A percentile compares a stretch with the other conserved stretches of the same genome.
Evolutionary conservation across 1,139 yeast species (phyloP).

Genomic region (Yamadazyma mexicana): DNA sequence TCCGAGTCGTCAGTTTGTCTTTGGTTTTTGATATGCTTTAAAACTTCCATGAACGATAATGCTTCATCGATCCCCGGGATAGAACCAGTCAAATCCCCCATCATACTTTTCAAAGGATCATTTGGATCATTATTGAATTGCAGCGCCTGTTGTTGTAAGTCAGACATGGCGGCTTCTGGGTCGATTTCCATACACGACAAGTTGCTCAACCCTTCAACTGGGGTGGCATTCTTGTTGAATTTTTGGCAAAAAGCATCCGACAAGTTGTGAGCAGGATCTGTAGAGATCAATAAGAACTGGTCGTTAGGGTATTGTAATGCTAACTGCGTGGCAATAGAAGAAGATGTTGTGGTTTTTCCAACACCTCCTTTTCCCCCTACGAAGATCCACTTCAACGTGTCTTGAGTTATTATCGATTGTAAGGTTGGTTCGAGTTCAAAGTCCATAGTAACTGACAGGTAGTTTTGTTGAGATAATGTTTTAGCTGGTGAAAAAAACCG

Average conservation of each 20-base stretch:
- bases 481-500: neutral
- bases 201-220: conserved; percentile 84
- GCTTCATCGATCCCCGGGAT: conserved; percentile 99
- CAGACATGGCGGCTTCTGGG: conserved; percentile 92
- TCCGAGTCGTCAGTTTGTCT: conserved; percentile 27
- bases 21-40: conserved; percentile 92
- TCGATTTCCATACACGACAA: conserved; percentile 98
- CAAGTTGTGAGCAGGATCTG: conserved; percentile 97
- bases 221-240: conserved; percentile 93
- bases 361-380: conserved; percentile 99
- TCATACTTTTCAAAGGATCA: conserved; percentile 65
- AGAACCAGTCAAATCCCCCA: conserved; percentile 91
- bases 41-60: conserved; percentile 92
- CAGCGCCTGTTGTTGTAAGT: conserved; percentile 66
- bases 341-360: conserved; percentile 96
- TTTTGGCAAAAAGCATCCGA: conserved; percentile 98
- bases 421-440: conserved; percentile 65
- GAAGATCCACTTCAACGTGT: conserved; percentile 88
- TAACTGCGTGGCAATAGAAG: conserved; percentile 89
- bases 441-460: conserved; percentile 29
- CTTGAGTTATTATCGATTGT: conserved; percentile 62
- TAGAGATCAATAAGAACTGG: conserved; percentile 84
- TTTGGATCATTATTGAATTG: conserved; percentile 58
- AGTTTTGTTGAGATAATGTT: no score
- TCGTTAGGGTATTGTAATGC: conserved; percentile 79